Evolutionary conservation across 805 yeast species (phyloP), one percentile per base, ranked within the genome.

Genomic region (Saturnispora quitensis): DNA sequence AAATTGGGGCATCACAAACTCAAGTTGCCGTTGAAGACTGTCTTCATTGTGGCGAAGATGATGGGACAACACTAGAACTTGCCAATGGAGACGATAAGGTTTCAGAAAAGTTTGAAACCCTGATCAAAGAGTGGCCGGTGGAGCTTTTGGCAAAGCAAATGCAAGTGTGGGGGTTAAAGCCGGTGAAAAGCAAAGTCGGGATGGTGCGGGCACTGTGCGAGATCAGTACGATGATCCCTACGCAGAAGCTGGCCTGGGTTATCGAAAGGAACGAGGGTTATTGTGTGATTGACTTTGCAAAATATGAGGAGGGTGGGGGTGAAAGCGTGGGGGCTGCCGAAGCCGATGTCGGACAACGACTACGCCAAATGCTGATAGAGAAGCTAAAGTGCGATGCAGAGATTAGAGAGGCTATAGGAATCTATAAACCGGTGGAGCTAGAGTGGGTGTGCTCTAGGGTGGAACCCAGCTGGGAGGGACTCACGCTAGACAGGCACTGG

Each of bases 81-180:
- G 35, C 22, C 12, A 43, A 36, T 5, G 52, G 35, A n/a, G 38
- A 8, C 12, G 27, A 45, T 17, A 22, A 13, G 3, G 43, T 35
- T 5, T 10, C 4, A 4, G 25, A 38, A 15, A 18, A 46, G n/a
- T 24, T 47, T 9, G 46, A 43, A 22, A 60, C 34, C n/a, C 25
- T 50, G 34, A 50, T 50, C 25, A 47, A 45, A 27, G 51, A 43
- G 5, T 55, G 55, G 55, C 43, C 45, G 7, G 33, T 40, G 4
- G 36, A 35, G 2, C 15, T 22, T 28, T 22, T 63, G 27, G 62
- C 56, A 40, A 52, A 54, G 22, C 62, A 62, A 48, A 58, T 72
- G 46, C 53, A 53, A 8, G 60, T 57, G 20, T 71, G 73, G 74
- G 74, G 71, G 1, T 55, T 73, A 49, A 72, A 71, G 51, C 72